phyloP scores from a whole-genome alignment of 2,329 filamentous ascomycete species.

The Ilyonectria robusta region DNA sequence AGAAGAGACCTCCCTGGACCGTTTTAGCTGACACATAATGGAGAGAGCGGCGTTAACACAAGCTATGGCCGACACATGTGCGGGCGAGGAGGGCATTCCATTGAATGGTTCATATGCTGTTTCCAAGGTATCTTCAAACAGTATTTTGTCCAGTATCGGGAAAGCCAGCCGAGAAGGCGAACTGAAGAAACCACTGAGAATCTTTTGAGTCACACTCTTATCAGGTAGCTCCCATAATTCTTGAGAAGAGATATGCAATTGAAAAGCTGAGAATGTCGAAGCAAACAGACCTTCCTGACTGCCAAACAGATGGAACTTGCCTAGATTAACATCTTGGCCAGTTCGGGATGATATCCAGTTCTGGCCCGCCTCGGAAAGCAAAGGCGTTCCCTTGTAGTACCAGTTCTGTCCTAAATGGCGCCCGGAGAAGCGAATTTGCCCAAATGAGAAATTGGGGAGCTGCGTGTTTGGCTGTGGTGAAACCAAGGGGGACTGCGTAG shows the following conservation, averaged over 20 bases:
- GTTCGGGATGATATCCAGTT: not conserved
- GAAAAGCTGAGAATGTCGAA: slow-evolving; percentile 12
- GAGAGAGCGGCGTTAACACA: slow-evolving; percentile 66
- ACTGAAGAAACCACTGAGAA: slow-evolving; percentile 40
- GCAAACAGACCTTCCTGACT: not conserved
- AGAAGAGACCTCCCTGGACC: slow-evolving; percentile 21
- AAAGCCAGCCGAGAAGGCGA: slow-evolving; percentile 61
- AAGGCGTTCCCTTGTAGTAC: not conserved
- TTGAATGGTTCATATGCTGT: slow-evolving; percentile 57
- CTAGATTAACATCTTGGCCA: not conserved
- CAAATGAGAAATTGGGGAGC: slow-evolving; percentile 8
- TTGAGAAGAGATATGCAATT: slow-evolving; percentile 9
- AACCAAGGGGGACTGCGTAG: too few species aligned
- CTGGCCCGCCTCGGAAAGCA: not conserved
- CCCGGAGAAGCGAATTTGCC: slow-evolving; percentile 23
- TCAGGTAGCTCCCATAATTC: slow-evolving; percentile 38
- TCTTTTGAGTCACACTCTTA: slow-evolving; percentile 47
- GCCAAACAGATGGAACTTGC: not conserved
- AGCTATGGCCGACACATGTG: slow-evolving; percentile 55
- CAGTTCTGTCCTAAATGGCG: slow-evolving; percentile 8
- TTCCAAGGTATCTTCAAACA: slow-evolving; percentile 62
- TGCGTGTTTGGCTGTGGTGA: not conserved
- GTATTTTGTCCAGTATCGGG: slow-evolving; percentile 61
- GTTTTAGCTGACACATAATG: slow-evolving; percentile 47
- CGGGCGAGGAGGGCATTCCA: slow-evolving; percentile 41